Evolutionary conservation across 179 eudicot species (phyloP), one percentile per base, ranked within the genome.

Genomic region (Camellia oleifera): DNA sequence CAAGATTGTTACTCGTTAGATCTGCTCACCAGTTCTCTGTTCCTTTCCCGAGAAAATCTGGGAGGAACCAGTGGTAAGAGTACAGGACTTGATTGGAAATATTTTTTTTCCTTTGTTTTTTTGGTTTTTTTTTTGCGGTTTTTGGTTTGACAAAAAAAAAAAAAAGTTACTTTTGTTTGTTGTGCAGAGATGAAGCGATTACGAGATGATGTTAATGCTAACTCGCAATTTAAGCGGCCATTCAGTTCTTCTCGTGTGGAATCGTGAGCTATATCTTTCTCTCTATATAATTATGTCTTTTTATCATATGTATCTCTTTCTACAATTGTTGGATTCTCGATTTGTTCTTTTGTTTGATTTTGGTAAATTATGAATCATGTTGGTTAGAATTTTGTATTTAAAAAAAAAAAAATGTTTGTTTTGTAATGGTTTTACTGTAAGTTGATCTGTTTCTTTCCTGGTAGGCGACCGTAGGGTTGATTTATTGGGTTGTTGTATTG

Each of bases 181-280:
- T 74, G 77, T 52, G 78, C 84, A 86, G 94, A 79, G 23, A 93
- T 93, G 97, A 93, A 93, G 90, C 87, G 97, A 72, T 83, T 90
- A 68, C 89, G 94, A 44, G 97, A 93, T 48, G 97, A 93, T 68
- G 89, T 81, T 80, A 87, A 79, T 83, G 70, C 79, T 71, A 92
- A 89, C 75, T 86, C 97, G 76, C 94, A 90, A 85, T 88, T 90
- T 65, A 93, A 92, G 82, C 91, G 96, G 44, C 91, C 97, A 40
- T 92, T 88, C 78, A 90, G 85, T 62, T 72, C 89, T 85, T 85
- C 92, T 26, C 82, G 93, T 15, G 94, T 85, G 60, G 96, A 93
- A 85, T 83, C 92, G 97, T 93, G 81, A 58, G 77, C 26, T 74
- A 13, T 42, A 9, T 58, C 77, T 57, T 7, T 10, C 13, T 61